These are phyloP conservation scores for Hirsutella thompsonii DNA, from an alignment of 2,329 filamentous ascomycete genomes.

Conservation along the genomic window DNA sequence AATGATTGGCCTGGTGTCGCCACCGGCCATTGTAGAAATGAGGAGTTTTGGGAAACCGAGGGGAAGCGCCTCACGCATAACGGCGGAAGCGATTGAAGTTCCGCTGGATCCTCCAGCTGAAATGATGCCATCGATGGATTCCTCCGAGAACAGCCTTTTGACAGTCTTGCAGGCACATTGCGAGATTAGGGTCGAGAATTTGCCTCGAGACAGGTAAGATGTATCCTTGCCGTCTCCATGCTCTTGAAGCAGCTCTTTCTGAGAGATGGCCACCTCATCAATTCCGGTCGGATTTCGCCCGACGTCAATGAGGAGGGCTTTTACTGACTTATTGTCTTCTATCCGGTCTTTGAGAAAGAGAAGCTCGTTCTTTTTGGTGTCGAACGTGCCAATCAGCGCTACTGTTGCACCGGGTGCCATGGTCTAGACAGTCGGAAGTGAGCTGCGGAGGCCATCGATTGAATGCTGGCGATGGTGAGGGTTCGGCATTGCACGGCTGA, in stretches of 20 bases:
- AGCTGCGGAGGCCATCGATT: no score
- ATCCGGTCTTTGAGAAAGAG: conserved; percentile 38
- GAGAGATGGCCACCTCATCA: conserved; percentile 32
- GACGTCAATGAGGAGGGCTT: conserved; percentile 23
- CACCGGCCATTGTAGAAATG: conserved; percentile 56
- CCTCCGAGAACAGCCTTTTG: conserved; percentile 19
- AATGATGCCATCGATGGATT: conserved; percentile 40
- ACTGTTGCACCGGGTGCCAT: conserved; percentile 22
- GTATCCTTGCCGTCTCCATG: conserved; percentile 18
- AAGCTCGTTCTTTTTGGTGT: conserved; percentile 50
- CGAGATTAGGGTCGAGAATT: conserved; percentile 45
- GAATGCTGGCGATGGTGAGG: no score
- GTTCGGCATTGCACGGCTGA: no score
- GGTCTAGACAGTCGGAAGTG: neutral
- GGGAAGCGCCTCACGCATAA: conserved; percentile 48
- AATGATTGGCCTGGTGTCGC: conserved; percentile 50
- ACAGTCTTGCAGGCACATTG: conserved; percentile 29
- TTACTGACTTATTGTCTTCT: conserved; percentile 9
- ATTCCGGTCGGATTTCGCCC: conserved; percentile 31
- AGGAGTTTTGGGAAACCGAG: conserved; percentile 59
- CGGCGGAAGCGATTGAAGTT: conserved; percentile 44
- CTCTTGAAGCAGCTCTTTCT: conserved; percentile 24
- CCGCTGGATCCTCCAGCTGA: conserved; percentile 50
- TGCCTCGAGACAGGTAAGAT: conserved; percentile 30
- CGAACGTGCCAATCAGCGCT: conserved; percentile 47